Base-by-base conservation (phyloP, 179 eudicot genomes). In the Carnegiea gigantea region DNA sequence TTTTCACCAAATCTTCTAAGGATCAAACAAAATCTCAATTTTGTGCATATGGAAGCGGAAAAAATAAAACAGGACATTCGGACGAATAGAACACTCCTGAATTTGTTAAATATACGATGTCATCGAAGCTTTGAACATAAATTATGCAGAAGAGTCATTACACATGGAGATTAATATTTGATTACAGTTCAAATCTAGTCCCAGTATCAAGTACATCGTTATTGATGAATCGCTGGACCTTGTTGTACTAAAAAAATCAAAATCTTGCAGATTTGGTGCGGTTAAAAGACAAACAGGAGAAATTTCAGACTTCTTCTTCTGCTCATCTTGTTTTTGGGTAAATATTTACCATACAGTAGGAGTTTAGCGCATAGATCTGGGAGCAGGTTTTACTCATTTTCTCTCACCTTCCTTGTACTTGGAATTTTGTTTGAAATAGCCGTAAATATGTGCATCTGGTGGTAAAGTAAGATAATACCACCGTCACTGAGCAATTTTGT, bases 371-470 rank as follows among this genome's bases (percentile, higher is more conserved):
- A 59, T 36, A 48, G 44, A 77, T 64, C 26, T 33, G 77, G 23
- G 40, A 62, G 68, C 57, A 82, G 70, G 48, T 77, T 57, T 5
- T 53, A 54, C 78, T 79, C 83, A 76, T 72, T 83, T 77, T 83
- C 79, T 80, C 79, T 43, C 75, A 23, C 68, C 67, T 77, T 73
- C 77, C 76, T 73, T 85, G 71, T 73, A 72, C 30, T 44, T 59
- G 38, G 24, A 24, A 18, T n/a, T 51, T 71, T 70, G 13, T 23
- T 79, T 33, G 12, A 79, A 44, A 59, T 82, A 77, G 84, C 81
- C 75, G 83, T 77, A 82, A 46, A 62, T 62, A 60, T 78, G 74
- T 73, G 59, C 79, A 83, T 83, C 79, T 64, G 76, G 3, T 60
- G 81, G 49, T 33, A 28, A 76, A 23, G 23, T 13, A 14, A 11